A percentile compares a stretch with the other conserved stretches of the same genome.
Evolutionary conservation across 441 rosid species (phyloP).

Genomic region (Erodium trifolium): DNA sequence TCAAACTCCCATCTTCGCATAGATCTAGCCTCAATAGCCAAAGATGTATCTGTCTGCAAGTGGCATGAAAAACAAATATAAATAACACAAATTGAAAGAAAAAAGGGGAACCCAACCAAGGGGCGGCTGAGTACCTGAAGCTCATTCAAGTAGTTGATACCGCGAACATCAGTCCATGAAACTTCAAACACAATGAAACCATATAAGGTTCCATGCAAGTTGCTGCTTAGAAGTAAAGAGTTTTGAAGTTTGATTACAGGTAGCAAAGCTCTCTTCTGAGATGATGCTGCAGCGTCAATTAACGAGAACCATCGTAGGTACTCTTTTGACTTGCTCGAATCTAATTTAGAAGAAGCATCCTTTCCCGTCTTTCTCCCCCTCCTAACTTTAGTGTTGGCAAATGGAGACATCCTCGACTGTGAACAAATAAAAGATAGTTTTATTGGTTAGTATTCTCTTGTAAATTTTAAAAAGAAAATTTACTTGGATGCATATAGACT

Average conservation of each 20-base stretch:
- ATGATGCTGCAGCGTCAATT: constrained; percentile 15
- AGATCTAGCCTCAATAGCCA: constrained; percentile 25
- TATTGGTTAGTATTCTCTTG: not conserved
- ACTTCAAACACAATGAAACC: constrained; percentile 36
- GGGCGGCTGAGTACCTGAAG: constrained; percentile 24
- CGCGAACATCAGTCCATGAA: constrained; percentile 29
- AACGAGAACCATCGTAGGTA: constrained; percentile 16
- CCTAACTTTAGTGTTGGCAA: constrained; percentile 22
- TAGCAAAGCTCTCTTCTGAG: constrained; percentile 15
- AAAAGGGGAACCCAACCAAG: not conserved
- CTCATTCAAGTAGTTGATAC: constrained; percentile 28
- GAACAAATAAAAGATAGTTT: not conserved
- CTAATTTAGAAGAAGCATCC: constrained; percentile 10
- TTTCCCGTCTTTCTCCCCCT: constrained; percentile 22
- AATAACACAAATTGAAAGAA: not conserved
- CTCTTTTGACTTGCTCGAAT: constrained; percentile 17
- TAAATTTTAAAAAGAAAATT: not conserved
- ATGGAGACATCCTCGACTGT: constrained; percentile 30
- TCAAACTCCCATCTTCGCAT: constrained; percentile 32
- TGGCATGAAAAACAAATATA: not conserved
- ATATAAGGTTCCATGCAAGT: constrained; percentile 23
- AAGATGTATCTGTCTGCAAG: constrained; percentile 29
- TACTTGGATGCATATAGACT: not conserved
- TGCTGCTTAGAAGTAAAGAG: constrained; percentile 17
- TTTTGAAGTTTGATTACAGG: constrained; percentile 20